Evolutionary conservation across 495 filamentous ascomycete species (phyloP).

Genomic region (Usnea hakonensis): DNA sequence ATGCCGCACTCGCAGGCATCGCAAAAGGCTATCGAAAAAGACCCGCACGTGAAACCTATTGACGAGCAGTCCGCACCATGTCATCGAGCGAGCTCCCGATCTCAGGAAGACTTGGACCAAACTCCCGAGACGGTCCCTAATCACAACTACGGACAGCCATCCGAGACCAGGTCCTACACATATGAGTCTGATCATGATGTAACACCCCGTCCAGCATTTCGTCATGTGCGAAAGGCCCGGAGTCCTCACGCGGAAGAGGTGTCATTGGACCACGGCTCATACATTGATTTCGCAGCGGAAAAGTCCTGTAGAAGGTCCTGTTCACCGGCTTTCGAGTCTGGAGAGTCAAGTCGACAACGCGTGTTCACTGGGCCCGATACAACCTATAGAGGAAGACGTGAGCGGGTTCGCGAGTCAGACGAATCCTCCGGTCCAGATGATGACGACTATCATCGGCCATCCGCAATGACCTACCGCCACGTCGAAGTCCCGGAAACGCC

Average conservation of each 20-base stretch:
- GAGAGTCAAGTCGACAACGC: background rate
- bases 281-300: background rate
- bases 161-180: background rate
- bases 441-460: background rate
- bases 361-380: background rate
- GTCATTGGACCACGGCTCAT: background rate
- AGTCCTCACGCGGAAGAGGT: background rate
- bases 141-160: background rate
- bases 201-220: background rate
- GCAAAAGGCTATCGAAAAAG: background rate
- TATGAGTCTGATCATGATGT: slow-evolving; percentile 9
- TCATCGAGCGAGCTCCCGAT: background rate
- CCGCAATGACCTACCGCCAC: background rate
- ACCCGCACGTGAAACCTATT: background rate
- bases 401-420: slow-evolving; percentile 6
- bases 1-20: background rate
- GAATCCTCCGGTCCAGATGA: background rate
- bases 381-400: slow-evolving; percentile 1
- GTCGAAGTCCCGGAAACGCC: background rate
- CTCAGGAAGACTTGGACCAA: background rate
- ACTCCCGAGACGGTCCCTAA: background rate
- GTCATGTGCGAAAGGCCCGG: background rate
- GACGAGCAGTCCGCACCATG: background rate
- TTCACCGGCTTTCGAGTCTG: background rate
- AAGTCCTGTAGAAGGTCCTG: background rate